Percentiles rank a stretch among this genome's conserved stretches.
phyloP scores from a whole-genome alignment of 78 protist species.

The Dictyostelium capitatum region DNA sequence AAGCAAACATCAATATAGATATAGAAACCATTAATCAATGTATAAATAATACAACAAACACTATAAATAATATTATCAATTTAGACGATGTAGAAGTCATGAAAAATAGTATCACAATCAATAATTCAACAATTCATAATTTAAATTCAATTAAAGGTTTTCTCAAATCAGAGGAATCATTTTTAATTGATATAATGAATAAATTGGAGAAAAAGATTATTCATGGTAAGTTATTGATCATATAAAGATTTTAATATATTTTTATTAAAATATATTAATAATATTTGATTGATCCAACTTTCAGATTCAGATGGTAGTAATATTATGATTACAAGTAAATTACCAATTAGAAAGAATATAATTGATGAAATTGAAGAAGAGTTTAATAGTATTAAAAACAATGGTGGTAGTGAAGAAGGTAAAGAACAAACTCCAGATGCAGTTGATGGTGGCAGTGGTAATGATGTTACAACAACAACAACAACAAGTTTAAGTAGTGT shows the following conservation, averaged over 20 bases:
- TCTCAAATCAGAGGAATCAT: slow-evolving; percentile 49
- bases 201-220: slow-evolving; percentile 67
- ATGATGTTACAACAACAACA: too few relatives aligned
- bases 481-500: too few relatives aligned
- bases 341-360: slow-evolving; percentile 6
- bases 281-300: background rate
- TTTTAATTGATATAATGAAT: slow-evolving; percentile 80
- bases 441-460: background rate
- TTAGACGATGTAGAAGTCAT: background rate
- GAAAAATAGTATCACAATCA: slow-evolving; percentile 9
- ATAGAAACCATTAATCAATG: slow-evolving; percentile 9
- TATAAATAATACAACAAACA: background rate
- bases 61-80: slow-evolving; percentile 9
- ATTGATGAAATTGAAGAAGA: background rate
- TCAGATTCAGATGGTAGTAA: background rate
- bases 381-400: background rate
- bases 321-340: slow-evolving; percentile 2
- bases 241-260: too few relatives aligned
- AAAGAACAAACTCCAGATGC: background rate
- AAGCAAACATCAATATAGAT: slow-evolving; percentile 4
- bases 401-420: background rate
- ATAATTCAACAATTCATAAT: slow-evolving; percentile 1
- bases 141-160: slow-evolving; percentile 36
- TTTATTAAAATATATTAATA: too few relatives aligned
- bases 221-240: background rate